Base-by-base conservation (phyloP, 768 basidiomycete species). In the Lactarius hatsudake region DNA sequence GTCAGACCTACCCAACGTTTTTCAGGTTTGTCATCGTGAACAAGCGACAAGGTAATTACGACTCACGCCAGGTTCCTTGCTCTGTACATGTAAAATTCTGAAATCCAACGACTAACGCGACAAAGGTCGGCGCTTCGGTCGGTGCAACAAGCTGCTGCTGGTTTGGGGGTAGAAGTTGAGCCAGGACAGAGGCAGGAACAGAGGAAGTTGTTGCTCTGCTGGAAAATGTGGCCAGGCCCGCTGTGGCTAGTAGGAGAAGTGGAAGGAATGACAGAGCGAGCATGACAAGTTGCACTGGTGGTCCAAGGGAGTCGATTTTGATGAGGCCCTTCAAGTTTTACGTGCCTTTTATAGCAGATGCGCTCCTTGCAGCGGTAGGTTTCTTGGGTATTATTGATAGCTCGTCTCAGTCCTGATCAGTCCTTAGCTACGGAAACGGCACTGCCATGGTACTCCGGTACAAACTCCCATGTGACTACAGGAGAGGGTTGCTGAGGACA, bases 41-140 rank as follows among this genome's bases (percentile, higher is more conserved):
- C 36, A 12, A 10, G 12, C 12, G 12, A 15, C 23, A 26, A n/a
- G 23, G 51, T 23, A 26, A 13, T 23, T 4, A 51, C 51, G 23
- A 51, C 51, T 15, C 51, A 51, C 51, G 23, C 5, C 5, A 63
- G 6, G 12, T 12, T 36, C 36, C 36, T 15, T 64, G 13, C 59
- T 54, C 0, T 28, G 10, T 28, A 57, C 62, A 64, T 20, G 58
- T 56, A 48, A 60, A 68, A 34, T 68, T 68, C 5, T 68, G 63
- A 12, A 40, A 32, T 3, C 66, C 63, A 4, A 48, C 20, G 1
- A 53, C 63, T 42, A 65, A 2, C 12, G 15, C 5, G 26, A 64
- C 34, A 23, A 23, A n/a, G 34, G 1, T 20, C 6, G 59, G 63
- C 1, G 63, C 0, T 2, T 32, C 18, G 17, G 12, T 12, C 15